Evolutionary conservation across 1,139 yeast genomes (phyloP), one percentile per base, ranked within the genome.

Genomic region (Arxiozyma telluris): DNA sequence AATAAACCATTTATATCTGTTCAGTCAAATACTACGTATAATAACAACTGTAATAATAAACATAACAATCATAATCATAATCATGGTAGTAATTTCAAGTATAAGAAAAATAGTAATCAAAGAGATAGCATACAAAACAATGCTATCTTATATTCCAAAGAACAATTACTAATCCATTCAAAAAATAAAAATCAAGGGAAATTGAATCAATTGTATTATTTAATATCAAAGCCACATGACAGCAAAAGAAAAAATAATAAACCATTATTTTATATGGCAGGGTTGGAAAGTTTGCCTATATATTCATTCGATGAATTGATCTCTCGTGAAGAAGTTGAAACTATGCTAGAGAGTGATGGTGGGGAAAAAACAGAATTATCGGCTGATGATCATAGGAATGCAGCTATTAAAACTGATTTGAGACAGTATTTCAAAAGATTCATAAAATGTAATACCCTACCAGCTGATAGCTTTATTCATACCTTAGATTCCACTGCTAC

Each of bases 201-300:
- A 39, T 22, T 27, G 49, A 34, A 38, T 9, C 43, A 30, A 42
- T 49, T 49, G n/a, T 30, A 42, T 34, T n/a, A 49, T 12, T 22
- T 49, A 43, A 44, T 42, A 15, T 25, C 41, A 22, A 30, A 49
- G 8, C n/a, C 27, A 23, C 47, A 49, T 15, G 30, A 43, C 12
- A 21, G 5, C 8, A 48, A 41, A 27, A 41, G 41, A 42, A 48
- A 11, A 18, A 30, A 39, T 27, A 49, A 27, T 20, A 27, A 49
- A 49, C 50, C 51, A 49, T 25, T 49, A 21, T 34, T 49, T 21
- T 20, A 49, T 49, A 30, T 49, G 18, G 34, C 45, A 20, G 51
- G 51, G 5, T 38, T 49, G 23, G 43, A 42, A 17, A 44, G 27
- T 43, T 49, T 49, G 34, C 51, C 51, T 21, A 34, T 49, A 21